Base-by-base conservation (phyloP, 1,139 yeast species). In the Taphrina wiesneri region DNA sequence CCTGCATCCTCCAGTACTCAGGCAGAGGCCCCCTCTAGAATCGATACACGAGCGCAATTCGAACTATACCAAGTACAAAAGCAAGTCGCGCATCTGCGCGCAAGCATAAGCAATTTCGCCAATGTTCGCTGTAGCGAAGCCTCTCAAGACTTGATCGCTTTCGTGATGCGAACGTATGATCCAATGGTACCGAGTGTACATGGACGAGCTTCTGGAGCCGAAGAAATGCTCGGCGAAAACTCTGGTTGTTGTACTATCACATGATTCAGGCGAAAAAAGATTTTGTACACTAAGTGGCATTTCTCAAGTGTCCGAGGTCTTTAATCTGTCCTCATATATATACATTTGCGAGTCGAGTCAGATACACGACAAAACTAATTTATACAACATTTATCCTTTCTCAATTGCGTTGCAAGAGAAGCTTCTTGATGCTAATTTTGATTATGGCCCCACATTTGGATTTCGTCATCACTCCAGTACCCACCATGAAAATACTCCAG, bases 181-280 rank as follows among this genome's bases (percentile, higher is more conserved):
- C 46, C 53, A 23, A 39, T 60, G 41, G 43, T 60, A 21, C 64
- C 54, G 26, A 59, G 63, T 25, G 63, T 46, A 17, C 53, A 43
- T 36, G 63, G 63, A 17, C 56, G 28, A 7, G n/a, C 45, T 1
- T 32, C 26, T n/a, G 45, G 15, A 4, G 41, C 41, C 11, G 45
- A 52, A 7, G 56, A 52, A n/a, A 34, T 52, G 28, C 56, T 52
- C 28, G 56, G 56, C 15, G 45, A 17, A 11, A 21, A n/a, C 13
- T 21, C 41, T n/a, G 28, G 56, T 32, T 52, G 56, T 34, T 52
- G 56, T 34, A 19, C 21, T 11, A 52, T 52, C 13, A 7, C 28
- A 21, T 52, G 26, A 34, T 7, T 23, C 49, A 2, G 43, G 43
- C 5, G 9, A 32, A 11, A 15, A 32, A 32, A 11, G 36, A 32